These are phyloP conservation scores for Bertia moriformis DNA, from an alignment of 2,329 filamentous ascomycete genomes.

Conservation along the genomic window DNA sequence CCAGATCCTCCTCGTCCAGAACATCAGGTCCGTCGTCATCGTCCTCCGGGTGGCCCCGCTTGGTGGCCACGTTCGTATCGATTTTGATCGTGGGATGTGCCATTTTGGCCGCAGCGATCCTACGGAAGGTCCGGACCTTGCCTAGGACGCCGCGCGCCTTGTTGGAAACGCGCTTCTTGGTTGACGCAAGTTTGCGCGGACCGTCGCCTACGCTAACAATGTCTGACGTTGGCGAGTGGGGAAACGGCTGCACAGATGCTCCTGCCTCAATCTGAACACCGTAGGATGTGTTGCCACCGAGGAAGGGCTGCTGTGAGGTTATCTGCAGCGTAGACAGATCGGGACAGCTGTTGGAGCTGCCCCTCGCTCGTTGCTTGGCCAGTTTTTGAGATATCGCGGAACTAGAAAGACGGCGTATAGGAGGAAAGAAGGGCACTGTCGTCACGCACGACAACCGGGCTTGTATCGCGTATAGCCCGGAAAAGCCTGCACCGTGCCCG, in stretches of 20 bases:
- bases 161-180: background rate
- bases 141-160: conserved; percentile 1
- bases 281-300: background rate
- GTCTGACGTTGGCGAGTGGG: background rate
- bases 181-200: background rate
- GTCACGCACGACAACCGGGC: too few species aligned
- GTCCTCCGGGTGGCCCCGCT: background rate
- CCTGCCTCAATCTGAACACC: background rate
- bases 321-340: conserved; percentile 1
- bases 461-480: too few species aligned
- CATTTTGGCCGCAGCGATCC: conserved; percentile 1
- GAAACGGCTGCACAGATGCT: too few species aligned
- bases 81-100: conserved; percentile 1
- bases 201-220: background rate
- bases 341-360: conserved; percentile 1
- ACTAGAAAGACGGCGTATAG: too few species aligned
- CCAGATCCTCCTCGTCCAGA: background rate
- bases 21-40: background rate
- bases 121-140: background rate
- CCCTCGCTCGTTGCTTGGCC: background rate
- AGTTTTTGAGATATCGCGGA: background rate
- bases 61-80: background rate
- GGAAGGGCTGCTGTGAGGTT: background rate
- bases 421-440: too few species aligned
- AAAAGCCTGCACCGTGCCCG: too few species aligned